Evolutionary conservation across 202 grass and related monocot species (phyloP).

Genomic region (Dendrocalamus latiflorus): DNA sequence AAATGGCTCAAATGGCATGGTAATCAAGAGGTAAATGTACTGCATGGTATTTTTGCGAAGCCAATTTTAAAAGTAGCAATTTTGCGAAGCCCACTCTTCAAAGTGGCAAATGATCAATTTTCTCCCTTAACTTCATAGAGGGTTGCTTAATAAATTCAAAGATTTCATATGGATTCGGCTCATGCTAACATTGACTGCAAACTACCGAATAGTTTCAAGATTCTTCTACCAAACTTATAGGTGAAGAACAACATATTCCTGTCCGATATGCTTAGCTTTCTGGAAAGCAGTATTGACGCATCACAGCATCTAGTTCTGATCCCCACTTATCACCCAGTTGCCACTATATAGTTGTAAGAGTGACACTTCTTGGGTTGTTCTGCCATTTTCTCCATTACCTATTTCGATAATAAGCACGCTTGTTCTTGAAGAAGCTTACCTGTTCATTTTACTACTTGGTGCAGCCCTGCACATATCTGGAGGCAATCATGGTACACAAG

Average conservation of each 20-base stretch:
- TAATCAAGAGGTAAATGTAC: too few species aligned
- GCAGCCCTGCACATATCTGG: neutral
- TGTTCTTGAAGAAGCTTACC: neutral
- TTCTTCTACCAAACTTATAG: neutral
- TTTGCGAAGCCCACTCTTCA: too few species aligned
- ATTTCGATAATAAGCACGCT: neutral
- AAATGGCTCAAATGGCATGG: too few species aligned
- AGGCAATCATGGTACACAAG: conserved; percentile 29
- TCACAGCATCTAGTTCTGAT: conserved; percentile 27
- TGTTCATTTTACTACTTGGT: neutral
- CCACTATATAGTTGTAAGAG: neutral
- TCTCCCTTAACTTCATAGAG: too few species aligned
- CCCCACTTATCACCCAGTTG: neutral
- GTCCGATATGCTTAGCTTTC: conserved; percentile 13
- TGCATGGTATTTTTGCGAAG: too few species aligned
- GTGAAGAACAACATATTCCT: conserved; percentile 5
- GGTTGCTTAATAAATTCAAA: neutral
- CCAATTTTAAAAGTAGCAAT: too few species aligned
- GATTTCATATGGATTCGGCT: neutral
- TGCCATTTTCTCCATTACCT: neutral
- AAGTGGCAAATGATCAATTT: too few species aligned
- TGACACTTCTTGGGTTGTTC: neutral
- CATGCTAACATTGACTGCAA: neutral
- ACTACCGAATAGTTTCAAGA: neutral
- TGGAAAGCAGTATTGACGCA: neutral